A percentile compares a stretch with the other conserved stretches of the same genome.
phyloP scores from a whole-genome alignment of 495 filamentous ascomycete genomes.

The Paragyromitra xinjiangensis region DNA sequence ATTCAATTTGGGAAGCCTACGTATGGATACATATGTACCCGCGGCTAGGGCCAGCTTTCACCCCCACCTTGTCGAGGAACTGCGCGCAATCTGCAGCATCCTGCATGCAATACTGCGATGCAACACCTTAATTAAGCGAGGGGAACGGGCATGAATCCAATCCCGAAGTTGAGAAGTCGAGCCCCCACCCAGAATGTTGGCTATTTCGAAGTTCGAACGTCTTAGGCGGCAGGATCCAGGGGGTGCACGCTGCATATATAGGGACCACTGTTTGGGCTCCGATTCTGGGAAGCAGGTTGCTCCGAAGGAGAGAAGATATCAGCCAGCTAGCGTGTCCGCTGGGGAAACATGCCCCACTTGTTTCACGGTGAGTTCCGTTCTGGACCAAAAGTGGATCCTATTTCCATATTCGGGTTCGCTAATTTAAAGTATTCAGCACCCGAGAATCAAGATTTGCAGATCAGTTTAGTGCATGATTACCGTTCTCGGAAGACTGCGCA shows the following conservation, averaged over 20 bases:
- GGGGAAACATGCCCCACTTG: slow-evolving; percentile 43
- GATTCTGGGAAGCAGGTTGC: slow-evolving; percentile 30
- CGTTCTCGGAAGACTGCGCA: slow-evolving; percentile 20
- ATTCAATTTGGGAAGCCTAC: slow-evolving; percentile 46
- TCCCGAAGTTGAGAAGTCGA: slow-evolving; percentile 22
- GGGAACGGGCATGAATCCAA: slow-evolving; percentile 34
- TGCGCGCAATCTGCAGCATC: slow-evolving; percentile 43
- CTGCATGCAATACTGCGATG: slow-evolving; percentile 52
- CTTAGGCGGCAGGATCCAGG: slow-evolving; percentile 18
- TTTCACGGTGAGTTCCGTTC: slow-evolving; percentile 43
- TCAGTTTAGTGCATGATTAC: slow-evolving; percentile 47
- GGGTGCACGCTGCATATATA: slow-evolving; percentile 38
- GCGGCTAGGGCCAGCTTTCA: slow-evolving; percentile 38
- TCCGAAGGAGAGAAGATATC: slow-evolving; percentile 24
- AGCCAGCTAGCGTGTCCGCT: slow-evolving; percentile 30
- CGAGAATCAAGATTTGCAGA: slow-evolving; percentile 50
- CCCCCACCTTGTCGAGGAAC: slow-evolving; percentile 35
- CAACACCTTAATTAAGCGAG: slow-evolving; percentile 56
- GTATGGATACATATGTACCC: slow-evolving; percentile 38
- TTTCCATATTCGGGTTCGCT: slow-evolving; percentile 46
- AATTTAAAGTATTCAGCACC: slow-evolving; percentile 51
- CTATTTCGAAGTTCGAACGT: slow-evolving; percentile 17
- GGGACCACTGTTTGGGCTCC: slow-evolving; percentile 10
- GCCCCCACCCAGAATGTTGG: slow-evolving; percentile 31
- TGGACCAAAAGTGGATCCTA: slow-evolving; percentile 29